Base-by-base conservation (phyloP, 768 basidiomycete genomes). In the Tricholoma furcatifolium region DNA sequence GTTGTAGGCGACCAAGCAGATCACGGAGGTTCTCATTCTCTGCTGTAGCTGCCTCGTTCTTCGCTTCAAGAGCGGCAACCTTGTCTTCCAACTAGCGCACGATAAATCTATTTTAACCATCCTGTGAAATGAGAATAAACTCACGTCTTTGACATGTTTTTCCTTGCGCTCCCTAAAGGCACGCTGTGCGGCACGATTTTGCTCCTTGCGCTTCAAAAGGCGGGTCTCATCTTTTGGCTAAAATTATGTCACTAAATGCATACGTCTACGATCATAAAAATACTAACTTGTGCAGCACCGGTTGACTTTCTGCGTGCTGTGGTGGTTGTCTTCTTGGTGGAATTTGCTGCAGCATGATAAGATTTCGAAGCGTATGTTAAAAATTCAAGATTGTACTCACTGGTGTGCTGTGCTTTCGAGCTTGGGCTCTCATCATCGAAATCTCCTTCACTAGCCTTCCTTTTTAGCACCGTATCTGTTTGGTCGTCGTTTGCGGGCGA, bases 101-200 rank as follows among this genome's bases (percentile, higher is more conserved):
- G 40, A 50, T 38, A 45, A 38, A 52, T 46, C 30, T 38, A 48
- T 39, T 31, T 45, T 7, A n/a, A 31, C 41, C 17, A 41, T 24
- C 30, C 7, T 35, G 18, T 42, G 39, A 47, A 58, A 42, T 54
- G 32, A 14, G 51, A 35, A 32, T 1, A 27, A 14, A 36, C 92
- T 74, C 64, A 97, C 94, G 67, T 97, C 94, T 66, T 92, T 93
- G 59, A 98, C 92, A 68, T 97, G 94, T 63, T 91, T 93, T 73
- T 99, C 96, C 71, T 98, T 95, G 56, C 96, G 81, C 70, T 98
- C 97, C 50, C 96, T 78, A 76, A 99, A 99, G 1, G 96, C 96
- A 48, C 96, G 85, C 70, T 99, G 97, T 6, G 96, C 96, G 3
- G 94, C 93, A 50, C 96, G 80, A 62, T 99, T 99, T 72, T 98